Conservation (phyloP, 169 alveolate genomes). For the Theileria sp. region DNA sequence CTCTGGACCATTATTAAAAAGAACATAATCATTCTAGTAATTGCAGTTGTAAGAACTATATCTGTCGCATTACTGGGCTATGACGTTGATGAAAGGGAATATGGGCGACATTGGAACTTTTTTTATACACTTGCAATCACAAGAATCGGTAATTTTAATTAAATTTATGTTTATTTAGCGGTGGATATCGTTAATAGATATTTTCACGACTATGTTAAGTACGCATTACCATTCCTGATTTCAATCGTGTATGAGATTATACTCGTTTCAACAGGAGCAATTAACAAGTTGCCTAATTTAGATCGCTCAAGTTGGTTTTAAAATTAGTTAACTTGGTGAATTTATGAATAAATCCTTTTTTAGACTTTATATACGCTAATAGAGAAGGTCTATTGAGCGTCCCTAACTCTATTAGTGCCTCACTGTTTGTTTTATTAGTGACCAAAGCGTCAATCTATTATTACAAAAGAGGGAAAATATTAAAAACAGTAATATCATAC, state of each 20-base stretch:
- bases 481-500: background rate
- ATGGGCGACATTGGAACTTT: slow-evolving; percentile 61
- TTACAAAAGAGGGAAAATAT: slow-evolving; percentile 7
- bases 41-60: slow-evolving; percentile 35
- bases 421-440: slow-evolving; percentile 14
- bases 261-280: slow-evolving; percentile 5
- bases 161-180: background rate
- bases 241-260: slow-evolving; percentile 21
- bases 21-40: slow-evolving; percentile 23
- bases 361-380: slow-evolving; percentile 28
- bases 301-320: background rate
- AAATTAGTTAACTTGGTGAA: background rate
- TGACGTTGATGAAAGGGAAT: slow-evolving; percentile 48
- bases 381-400: slow-evolving; percentile 52
- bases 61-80: slow-evolving; percentile 25
- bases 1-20: slow-evolving; percentile 9
- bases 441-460: background rate
- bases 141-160: slow-evolving; percentile 24
- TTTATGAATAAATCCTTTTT: background rate
- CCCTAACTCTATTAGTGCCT: slow-evolving; percentile 36
- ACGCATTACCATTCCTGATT: slow-evolving; percentile 22
- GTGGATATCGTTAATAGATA: background rate
- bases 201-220: background rate
- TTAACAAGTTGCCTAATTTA: background rate
- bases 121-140: slow-evolving; percentile 41